These are phyloP conservation scores for Talaromyces marneffei DNA, from an alignment of 2,329 filamentous ascomycete species.

Conservation along the genomic window DNA sequence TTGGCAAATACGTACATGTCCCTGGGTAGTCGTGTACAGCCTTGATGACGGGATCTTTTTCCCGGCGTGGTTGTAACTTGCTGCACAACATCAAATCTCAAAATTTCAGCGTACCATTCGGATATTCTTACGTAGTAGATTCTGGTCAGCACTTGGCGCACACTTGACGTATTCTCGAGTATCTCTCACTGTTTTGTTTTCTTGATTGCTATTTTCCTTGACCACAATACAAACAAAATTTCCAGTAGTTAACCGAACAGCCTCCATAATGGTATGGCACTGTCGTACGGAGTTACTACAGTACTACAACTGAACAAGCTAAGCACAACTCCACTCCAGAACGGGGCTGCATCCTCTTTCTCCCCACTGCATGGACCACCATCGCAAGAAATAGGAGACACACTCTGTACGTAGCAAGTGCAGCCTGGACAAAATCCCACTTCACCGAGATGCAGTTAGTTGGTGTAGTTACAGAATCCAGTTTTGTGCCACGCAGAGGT, in stretches of 20 bases:
- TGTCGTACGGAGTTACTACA: slow-evolving; percentile 7
- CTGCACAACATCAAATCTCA: background rate
- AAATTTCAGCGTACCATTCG: background rate
- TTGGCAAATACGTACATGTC: background rate
- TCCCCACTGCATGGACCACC: slow-evolving; percentile 7
- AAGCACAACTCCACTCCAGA: slow-evolving; percentile 2
- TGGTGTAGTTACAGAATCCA: background rate
- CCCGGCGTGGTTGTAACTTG: background rate
- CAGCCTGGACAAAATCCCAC: background rate
- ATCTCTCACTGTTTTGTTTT: background rate
- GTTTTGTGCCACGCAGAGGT: background rate
- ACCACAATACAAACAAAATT: background rate
- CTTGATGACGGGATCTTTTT: background rate
- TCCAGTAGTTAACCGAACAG: background rate
- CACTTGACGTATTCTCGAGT: background rate
- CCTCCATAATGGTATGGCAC: background rate
- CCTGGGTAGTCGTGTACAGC: too few relatives aligned
- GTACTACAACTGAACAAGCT: slow-evolving; percentile 4
- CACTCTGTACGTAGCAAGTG: background rate
- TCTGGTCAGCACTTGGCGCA: background rate
- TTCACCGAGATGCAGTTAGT: slow-evolving; percentile 1
- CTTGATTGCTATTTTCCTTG: background rate
- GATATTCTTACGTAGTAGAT: background rate
- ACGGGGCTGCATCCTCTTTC: slow-evolving; percentile 8
- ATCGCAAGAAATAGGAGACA: slow-evolving; percentile 7